A percentile compares a stretch with the other conserved stretches of the same genome.
phyloP scores from a whole-genome alignment of 1,284 basidiomycete species.

The Dichomitus squalens region DNA sequence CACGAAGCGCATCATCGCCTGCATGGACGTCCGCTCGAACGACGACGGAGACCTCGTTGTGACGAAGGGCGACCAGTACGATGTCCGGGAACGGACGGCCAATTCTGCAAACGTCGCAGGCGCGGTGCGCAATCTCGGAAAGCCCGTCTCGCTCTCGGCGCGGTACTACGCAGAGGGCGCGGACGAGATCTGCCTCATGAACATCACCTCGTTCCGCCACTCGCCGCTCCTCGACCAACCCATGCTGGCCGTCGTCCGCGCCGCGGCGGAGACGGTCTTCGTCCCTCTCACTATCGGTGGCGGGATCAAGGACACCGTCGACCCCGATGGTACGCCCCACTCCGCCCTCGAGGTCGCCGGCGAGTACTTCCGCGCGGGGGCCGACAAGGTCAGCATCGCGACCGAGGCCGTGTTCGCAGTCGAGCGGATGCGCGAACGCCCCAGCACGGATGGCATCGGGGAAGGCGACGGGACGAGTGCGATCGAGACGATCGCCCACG shows the following conservation, averaged over 20 bases:
- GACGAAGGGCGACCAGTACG: conserved; percentile 99
- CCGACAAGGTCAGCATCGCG: conserved; percentile 98
- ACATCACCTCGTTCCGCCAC: conserved; percentile 99
- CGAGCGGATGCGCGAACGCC: conserved; percentile 71
- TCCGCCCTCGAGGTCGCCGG: conserved; percentile 94
- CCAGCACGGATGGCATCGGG: conserved; percentile 31
- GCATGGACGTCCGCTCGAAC: conserved; percentile 97
- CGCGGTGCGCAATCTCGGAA: conserved; percentile 95
- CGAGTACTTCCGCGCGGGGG: conserved; percentile 95
- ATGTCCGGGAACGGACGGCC: conserved; percentile 78
- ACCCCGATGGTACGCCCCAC: conserved; percentile 91
- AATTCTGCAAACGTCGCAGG: conserved; percentile 51
- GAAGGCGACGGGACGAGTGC: conserved; percentile 76
- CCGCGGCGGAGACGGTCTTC: conserved; percentile 89
- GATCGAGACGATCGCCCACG: conserved; percentile 91
- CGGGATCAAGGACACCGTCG: conserved; percentile 95
- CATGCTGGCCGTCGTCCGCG: conserved; percentile 94
- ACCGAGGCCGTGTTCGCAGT: conserved; percentile 95
- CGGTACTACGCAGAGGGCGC: conserved; percentile 91
- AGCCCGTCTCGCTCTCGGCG: conserved; percentile 90
- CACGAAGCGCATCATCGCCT: conserved; percentile 95
- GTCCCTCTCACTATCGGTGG: conserved; percentile 99
- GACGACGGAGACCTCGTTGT: conserved; percentile 97
- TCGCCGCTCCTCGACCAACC: conserved; percentile 96
- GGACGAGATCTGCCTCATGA: conserved; percentile 96